Evolutionary conservation across 805 yeast species (phyloP), one percentile per base, ranked within the genome.

Genomic region (Jamesozyma hellenica): DNA sequence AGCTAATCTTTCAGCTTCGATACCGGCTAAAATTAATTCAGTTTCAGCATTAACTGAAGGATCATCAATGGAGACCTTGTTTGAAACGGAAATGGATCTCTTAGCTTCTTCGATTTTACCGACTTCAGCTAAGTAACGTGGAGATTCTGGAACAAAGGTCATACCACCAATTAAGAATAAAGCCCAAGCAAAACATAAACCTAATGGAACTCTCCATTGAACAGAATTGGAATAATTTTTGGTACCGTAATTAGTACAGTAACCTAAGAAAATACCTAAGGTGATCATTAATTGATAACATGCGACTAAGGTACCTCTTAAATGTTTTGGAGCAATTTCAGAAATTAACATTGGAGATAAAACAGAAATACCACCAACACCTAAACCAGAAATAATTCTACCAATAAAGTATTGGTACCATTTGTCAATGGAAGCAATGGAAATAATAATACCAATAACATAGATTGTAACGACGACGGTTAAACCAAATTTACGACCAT

Each of bases 351-450:
- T 63, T 37, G 94, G 88, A 27, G 81, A 82, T 42, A 80, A 68
- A 33, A 87, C 85, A 29, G 88, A 76, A 30, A 82, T 70, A 44
- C 77, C 75, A 49, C 95, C 95, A 44, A 84, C 85, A 42, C 84
- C 83, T 10, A 81, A 49, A 42, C 95, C 36, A 11, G 36, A 23
- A 25, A 34, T 34, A 25, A 34, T 34, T 34, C 36, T 34, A 25
- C 36, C 36, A 94, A 23, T 32, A n/a, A 32, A 32, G 15, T 32
- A 32, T 32, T 32, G 35, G n/a, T 12, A 32, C 35, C 35, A 32
- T 32, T 32, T 32, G 28, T 32, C n/a, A 15, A 32, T 32, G n/a
- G 35, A 32, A n/a, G 35, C 35, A 21, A 32, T 32, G 4, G 84
- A 74, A 69, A 69, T 53, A 36, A 56, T 73, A 65, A 87, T 70